Conservation (phyloP, 805 yeast species). For the Saccharomycopsis sp. region DNA sequence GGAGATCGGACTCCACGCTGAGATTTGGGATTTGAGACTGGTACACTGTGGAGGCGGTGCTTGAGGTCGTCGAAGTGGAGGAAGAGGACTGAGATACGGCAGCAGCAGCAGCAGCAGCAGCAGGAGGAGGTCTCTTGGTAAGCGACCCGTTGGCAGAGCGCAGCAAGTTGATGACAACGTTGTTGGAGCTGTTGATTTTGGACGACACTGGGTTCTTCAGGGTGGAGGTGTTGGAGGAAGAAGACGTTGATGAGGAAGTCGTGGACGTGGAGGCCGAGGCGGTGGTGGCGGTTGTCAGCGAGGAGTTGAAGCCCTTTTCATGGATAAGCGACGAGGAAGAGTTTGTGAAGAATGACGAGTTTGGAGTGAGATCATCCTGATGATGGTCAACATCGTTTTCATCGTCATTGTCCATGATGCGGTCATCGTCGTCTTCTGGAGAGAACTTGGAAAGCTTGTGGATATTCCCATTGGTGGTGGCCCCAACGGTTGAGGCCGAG, state of each 20-base stretch:
- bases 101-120: not conserved
- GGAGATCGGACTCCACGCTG: not conserved
- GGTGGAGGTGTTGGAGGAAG: too few species aligned
- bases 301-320: not conserved
- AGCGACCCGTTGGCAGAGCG: too few species aligned
- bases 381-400: not conserved
- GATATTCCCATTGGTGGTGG: conserved; percentile 1
- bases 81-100: too few species aligned
- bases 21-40: not conserved
- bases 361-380: not conserved
- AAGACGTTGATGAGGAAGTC: too few species aligned
- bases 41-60: too few species aligned
- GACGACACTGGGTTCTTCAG: not conserved
- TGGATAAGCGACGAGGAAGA: conserved; percentile 4
- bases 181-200: not conserved
- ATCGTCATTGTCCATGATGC: not conserved
- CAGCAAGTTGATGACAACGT: too few species aligned
- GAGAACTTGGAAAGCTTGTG: not conserved
- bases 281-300: not conserved
- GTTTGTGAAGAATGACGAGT: conserved; percentile 4
- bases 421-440: conserved; percentile 3
- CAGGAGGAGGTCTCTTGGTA: not conserved
- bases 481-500: not conserved
- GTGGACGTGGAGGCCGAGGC: not conserved
- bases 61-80: too few species aligned